phyloP scores from a whole-genome alignment of 2,329 filamentous ascomycete genomes.

The Scedosporium dehoogii region DNA sequence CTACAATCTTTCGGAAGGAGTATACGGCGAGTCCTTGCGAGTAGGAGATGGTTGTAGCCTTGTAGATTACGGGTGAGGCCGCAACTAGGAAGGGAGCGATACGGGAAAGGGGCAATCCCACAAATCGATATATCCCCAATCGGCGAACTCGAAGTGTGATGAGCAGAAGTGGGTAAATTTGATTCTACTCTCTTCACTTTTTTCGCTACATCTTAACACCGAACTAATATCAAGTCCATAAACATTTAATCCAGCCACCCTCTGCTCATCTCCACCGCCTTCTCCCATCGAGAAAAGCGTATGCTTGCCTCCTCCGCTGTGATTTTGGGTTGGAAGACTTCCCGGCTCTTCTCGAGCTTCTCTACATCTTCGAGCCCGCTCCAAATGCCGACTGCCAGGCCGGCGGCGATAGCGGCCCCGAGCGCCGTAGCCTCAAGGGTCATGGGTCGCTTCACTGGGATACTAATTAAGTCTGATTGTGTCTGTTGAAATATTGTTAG shows the following conservation, averaged over 20 bases:
- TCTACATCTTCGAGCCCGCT: conserved; percentile 63
- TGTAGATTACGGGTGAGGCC: no score
- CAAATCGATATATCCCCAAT: no score
- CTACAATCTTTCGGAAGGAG: no score
- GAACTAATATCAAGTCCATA: no score
- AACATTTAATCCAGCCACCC: conserved; percentile 31
- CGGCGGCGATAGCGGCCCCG: conserved; percentile 80
- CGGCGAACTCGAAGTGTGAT: no score
- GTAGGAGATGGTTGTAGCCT: no score
- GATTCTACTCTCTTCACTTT: no score
- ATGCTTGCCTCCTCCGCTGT: conserved; percentile 25
- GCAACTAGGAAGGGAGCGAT: no score
- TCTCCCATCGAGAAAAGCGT: conserved; percentile 43
- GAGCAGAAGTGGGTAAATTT: no score
- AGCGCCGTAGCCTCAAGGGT: conserved; percentile 89
- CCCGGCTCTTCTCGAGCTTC: conserved; percentile 61
- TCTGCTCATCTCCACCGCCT: conserved; percentile 48
- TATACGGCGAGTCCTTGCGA: no score
- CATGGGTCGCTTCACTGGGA: conserved; percentile 70
- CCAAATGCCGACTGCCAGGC: conserved; percentile 73
- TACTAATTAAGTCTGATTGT: conserved; percentile 75
- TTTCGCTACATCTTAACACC: no score
- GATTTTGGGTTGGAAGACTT: conserved; percentile 60
- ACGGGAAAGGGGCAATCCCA: no score
- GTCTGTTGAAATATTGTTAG: conserved; percentile 34